Percentiles rank a stretch among this genome's conserved stretches.
phyloP scores from a whole-genome alignment of 257 asterid species.

The Orobanche coerulescens region DNA sequence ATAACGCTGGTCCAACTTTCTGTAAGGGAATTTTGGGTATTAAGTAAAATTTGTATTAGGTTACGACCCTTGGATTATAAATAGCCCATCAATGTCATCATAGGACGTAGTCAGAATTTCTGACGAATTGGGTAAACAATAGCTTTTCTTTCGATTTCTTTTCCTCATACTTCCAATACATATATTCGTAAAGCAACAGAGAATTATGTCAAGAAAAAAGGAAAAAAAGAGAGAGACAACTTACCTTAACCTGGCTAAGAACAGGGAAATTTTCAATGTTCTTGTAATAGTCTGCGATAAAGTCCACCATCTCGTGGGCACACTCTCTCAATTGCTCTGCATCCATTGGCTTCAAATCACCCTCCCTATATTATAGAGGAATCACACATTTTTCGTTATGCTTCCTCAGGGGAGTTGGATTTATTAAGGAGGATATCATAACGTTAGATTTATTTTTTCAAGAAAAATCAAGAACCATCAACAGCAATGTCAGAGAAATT shows the following conservation, averaged over 20 bases:
- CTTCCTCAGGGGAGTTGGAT: neutral
- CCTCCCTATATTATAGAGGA: constrained; percentile 39
- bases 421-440: neutral
- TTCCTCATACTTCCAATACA: no score
- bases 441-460: neutral
- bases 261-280: constrained; percentile 73
- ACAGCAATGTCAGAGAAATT: neutral
- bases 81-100: no score
- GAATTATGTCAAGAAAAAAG: no score
- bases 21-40: no score
- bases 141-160: no score
- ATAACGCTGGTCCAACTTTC: no score
- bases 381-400: neutral
- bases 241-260: constrained; percentile 94
- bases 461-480: neutral
- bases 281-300: constrained; percentile 90
- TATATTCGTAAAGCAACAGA: no score
- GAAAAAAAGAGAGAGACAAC: neutral
- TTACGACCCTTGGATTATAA: no score
- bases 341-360: constrained; percentile 78
- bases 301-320: constrained; percentile 91
- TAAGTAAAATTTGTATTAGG: no score
- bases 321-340: constrained; percentile 77
- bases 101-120: no score
- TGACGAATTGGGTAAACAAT: no score